phyloP scores from a whole-genome alignment of 1,139 yeast species.

The Zygosaccharomyces sapae region DNA sequence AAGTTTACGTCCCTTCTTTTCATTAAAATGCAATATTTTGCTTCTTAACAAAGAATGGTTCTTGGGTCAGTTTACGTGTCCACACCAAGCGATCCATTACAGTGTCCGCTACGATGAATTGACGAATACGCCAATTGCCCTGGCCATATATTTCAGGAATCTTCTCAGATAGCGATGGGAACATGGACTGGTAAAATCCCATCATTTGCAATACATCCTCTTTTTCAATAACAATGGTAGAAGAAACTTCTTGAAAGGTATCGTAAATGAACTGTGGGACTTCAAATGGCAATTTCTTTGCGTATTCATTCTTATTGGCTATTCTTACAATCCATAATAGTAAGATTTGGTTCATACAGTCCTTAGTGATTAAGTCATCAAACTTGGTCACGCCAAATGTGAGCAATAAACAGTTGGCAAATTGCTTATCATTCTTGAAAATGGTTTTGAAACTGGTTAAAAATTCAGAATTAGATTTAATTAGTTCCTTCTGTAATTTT shows the following conservation, averaged over 20 bases:
- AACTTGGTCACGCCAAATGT: constrained; percentile 55
- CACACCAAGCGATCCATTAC: constrained; percentile 57
- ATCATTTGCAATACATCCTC: constrained; percentile 54
- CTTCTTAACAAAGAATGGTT: constrained; percentile 51
- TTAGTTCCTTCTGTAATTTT: constrained; percentile 47
- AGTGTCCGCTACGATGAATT: constrained; percentile 55
- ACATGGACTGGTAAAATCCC: constrained; percentile 51
- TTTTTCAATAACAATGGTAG: constrained; percentile 41
- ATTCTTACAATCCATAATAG: constrained; percentile 61
- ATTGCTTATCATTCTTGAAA: constrained; percentile 51
- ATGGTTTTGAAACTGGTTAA: constrained; percentile 46
- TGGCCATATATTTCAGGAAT: constrained; percentile 59
- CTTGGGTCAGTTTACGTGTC: constrained; percentile 56
- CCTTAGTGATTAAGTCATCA: constrained; percentile 46
- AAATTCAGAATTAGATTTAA: constrained; percentile 34
- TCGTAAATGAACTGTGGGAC: constrained; percentile 53
- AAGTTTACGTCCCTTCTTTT: constrained; percentile 2
- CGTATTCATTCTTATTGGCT: constrained; percentile 45
- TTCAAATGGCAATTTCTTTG: constrained; percentile 33
- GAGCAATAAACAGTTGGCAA: constrained; percentile 53
- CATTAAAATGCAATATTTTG: constrained; percentile 8
- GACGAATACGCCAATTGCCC: constrained; percentile 63
- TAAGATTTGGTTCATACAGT: constrained; percentile 56
- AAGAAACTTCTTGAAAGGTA: constrained; percentile 43
- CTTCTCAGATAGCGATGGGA: constrained; percentile 48